Evolutionary conservation across 179 eudicot species (phyloP).

Genomic region (Sideroxylon spinosum): DNA sequence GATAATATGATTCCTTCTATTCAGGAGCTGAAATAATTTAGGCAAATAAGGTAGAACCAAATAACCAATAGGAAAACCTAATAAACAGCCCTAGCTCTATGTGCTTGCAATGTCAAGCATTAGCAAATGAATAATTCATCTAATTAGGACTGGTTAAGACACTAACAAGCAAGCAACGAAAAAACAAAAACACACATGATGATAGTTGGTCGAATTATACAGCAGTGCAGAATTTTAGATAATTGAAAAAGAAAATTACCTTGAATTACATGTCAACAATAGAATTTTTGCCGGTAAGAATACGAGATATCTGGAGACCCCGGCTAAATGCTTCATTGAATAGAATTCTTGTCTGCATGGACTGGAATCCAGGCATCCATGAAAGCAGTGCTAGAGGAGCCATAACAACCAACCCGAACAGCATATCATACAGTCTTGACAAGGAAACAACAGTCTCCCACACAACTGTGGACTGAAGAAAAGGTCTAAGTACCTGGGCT

Average conservation of each 20-base stretch:
- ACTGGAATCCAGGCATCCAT: conserved; percentile 97
- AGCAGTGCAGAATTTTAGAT: neutral
- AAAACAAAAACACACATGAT: neutral
- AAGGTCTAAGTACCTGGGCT: conserved; percentile 89
- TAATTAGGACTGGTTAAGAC: neutral
- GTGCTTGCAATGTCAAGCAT: neutral
- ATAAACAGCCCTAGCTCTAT: no score
- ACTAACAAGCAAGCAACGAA: neutral
- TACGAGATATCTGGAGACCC: conserved; percentile 84
- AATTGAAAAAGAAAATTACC: conserved; percentile 22
- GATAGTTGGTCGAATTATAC: neutral
- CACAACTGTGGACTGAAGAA: conserved; percentile 60
- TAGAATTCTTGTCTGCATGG: conserved; percentile 94
- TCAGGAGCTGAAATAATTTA: no score
- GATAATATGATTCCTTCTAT: no score
- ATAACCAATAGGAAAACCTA: no score
- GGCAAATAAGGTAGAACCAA: no score
- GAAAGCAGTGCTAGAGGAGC: conserved; percentile 83
- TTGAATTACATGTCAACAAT: conserved; percentile 22
- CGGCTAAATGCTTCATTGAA: conserved; percentile 93
- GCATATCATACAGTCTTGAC: conserved; percentile 84
- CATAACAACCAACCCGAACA: conserved; percentile 78
- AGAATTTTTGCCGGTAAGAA: conserved; percentile 64
- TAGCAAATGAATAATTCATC: neutral
- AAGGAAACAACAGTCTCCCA: conserved; percentile 86